Evolutionary conservation across 176 grass and related monocot species (phyloP), one percentile per base, ranked within the genome.

Genomic region (Oropetium thomaeum): DNA sequence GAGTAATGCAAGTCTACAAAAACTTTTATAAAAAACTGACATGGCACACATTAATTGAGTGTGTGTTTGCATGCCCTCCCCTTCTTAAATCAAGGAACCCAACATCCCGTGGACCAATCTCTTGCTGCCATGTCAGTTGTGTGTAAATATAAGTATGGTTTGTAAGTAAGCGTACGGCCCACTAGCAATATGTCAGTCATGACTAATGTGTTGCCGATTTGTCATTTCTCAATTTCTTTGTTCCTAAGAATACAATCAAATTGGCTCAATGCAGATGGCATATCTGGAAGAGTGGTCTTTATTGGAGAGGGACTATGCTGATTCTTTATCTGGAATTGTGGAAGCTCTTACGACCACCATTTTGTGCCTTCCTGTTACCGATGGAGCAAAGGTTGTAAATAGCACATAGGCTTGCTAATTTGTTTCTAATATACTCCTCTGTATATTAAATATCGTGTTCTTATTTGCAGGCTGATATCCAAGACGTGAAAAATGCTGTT

Each of bases 271-370:
- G 69, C 73, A 99, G 96, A 95, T 94, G 75, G 35, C 65, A 30
- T 90, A 90, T 95, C 84, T 99, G 62, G 91, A 92, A 71, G 92
- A 88, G 58, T 99, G 96, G 96, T 79, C 82, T 70, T 73, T 88
- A 40, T 65, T 99, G 67, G 91, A 99, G 44, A 83, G 61, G 72
- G 91, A 99, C 1, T 79, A 90, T 35, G 59, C 67, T 51, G 86
- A 76, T 86, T 86, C 76, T 58, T 87, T 99, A 81, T 86, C 82
- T 78, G 92, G 83, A 69, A 77, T 76, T 69, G 79, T 91, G 41
- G 96, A 88, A 74, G 86, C 89, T 61, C 83, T 99, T 74, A 88
- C 93, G 43, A 82, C 91, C 42, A 90, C 84, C 77, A 99, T 90
- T 69, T 64, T 94, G 55, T 84, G 91, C 51, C 86, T 99, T 90